Conservation (phyloP, 2,329 filamentous ascomycete genomes). For the Aspergillus sergii region DNA sequence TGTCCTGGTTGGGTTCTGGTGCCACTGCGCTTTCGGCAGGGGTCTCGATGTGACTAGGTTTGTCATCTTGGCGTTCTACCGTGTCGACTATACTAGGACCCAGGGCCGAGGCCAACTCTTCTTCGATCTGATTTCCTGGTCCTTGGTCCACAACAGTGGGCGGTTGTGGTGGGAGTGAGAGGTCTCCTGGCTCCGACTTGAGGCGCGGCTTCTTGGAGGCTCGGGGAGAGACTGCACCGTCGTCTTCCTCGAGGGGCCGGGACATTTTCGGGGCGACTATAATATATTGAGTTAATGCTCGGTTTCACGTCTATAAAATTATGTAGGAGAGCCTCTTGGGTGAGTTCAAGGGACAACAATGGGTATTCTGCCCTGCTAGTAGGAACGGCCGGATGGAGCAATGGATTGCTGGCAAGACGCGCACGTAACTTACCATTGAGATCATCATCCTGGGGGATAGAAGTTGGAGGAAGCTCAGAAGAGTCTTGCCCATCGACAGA, state of each 20-base stretch:
- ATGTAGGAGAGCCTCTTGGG: not conserved
- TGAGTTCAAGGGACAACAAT: not conserved
- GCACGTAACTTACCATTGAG: constrained; percentile 37
- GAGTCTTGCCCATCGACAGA: constrained; percentile 33
- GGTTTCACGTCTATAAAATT: not conserved
- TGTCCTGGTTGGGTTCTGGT: constrained; percentile 28
- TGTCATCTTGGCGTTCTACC: constrained; percentile 25
- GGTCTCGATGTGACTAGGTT: constrained; percentile 25
- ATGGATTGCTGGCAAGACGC: not conserved
- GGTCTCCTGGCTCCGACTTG: constrained; percentile 31
- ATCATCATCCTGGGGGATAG: constrained; percentile 27
- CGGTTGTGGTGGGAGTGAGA: constrained; percentile 22
- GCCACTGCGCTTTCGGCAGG: constrained; percentile 20
- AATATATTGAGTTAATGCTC: constrained; percentile 9
- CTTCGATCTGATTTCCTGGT: constrained; percentile 38
- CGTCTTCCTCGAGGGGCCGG: constrained; percentile 40
- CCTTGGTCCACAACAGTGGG: constrained; percentile 26
- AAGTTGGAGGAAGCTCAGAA: constrained; percentile 33
- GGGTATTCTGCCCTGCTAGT: not conserved
- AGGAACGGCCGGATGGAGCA: constrained; percentile 1
- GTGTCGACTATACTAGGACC: constrained; percentile 32
- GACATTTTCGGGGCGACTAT: constrained; percentile 32
- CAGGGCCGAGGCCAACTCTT: constrained; percentile 40
- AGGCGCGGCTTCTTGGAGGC: constrained; percentile 45
- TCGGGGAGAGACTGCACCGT: constrained; percentile 34